Conservation (phyloP, 805 yeast genomes). For the Saturnispora quitensis region DNA sequence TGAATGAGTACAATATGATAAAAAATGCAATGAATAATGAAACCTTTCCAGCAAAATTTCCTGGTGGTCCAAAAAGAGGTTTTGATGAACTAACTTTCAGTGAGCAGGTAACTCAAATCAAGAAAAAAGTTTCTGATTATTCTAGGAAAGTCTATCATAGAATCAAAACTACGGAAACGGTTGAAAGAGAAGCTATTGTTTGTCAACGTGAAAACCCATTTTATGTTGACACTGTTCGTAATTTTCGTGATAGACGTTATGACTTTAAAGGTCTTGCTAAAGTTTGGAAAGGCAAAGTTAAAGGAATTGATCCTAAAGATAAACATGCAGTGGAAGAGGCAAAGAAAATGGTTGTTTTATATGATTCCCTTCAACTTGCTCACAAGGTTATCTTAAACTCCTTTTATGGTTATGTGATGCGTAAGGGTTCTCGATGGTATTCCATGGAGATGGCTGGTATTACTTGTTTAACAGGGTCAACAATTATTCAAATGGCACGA, state of each 20-base stretch:
- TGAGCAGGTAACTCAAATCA: slow-evolving; percentile 70
- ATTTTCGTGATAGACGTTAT: slow-evolving; percentile 91
- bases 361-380: slow-evolving; percentile 92
- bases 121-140: slow-evolving; percentile 73
- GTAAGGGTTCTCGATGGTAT: slow-evolving; percentile 98
- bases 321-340: slow-evolving; percentile 75
- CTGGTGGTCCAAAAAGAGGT: slow-evolving; percentile 47
- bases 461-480: slow-evolving; percentile 96
- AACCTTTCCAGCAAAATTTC: slow-evolving; percentile 53
- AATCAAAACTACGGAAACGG: slow-evolving; percentile 70
- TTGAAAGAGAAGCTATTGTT: slow-evolving; percentile 85
- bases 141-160: slow-evolving; percentile 79
- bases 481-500: slow-evolving; percentile 96
- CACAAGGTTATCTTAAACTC: slow-evolving; percentile 95
- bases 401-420: slow-evolving; percentile 96
- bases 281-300: slow-evolving; percentile 80
- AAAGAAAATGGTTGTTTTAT: slow-evolving; percentile 82
- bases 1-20: slow-evolving; percentile 86
- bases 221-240: slow-evolving; percentile 88
- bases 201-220: slow-evolving; percentile 98
- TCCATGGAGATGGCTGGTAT: slow-evolving; percentile 99
- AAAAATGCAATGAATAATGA: slow-evolving; percentile 76
- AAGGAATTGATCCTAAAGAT: slow-evolving; percentile 45
- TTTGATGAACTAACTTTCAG: slow-evolving; percentile 70
- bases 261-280: slow-evolving; percentile 91